Conservation (phyloP, 2,329 filamentous ascomycete species). For the Colletotrichum karsti region DNA sequence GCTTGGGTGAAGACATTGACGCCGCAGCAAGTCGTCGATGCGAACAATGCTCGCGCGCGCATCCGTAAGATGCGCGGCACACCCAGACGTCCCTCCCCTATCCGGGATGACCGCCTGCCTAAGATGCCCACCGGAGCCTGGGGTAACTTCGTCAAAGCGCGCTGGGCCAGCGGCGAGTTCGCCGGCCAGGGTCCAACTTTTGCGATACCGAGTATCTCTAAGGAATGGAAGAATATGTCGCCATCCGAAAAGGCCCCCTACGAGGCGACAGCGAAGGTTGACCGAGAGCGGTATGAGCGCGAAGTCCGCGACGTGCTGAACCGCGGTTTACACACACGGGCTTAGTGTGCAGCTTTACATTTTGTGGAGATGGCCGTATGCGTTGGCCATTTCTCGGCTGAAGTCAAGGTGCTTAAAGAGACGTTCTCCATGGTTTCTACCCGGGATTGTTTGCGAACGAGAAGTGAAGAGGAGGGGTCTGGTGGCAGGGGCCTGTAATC, state of each 20-base stretch:
- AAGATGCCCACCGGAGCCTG: slow-evolving; percentile 45
- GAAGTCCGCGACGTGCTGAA: slow-evolving; percentile 34
- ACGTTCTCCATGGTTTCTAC: no score
- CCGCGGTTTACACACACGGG: no score
- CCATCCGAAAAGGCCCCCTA: slow-evolving; percentile 51
- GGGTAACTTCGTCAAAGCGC: slow-evolving; percentile 46
- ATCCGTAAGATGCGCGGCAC: slow-evolving; percentile 44
- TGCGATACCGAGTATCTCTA: slow-evolving; percentile 35
- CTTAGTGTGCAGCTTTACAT: no score
- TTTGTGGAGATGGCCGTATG: no score
- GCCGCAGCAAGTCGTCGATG: slow-evolving; percentile 47
- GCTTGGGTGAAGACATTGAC: slow-evolving; percentile 58
- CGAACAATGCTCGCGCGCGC: slow-evolving; percentile 55
- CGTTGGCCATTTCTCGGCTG: no score
- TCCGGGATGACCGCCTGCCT: slow-evolving; percentile 59
- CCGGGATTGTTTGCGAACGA: no score
- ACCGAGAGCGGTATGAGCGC: slow-evolving; percentile 41
- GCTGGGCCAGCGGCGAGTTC: slow-evolving; percentile 41
- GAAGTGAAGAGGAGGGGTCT: no score
- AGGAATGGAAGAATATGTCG: slow-evolving; percentile 54
- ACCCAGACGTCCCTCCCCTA: slow-evolving; percentile 28
- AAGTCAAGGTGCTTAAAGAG: no score
- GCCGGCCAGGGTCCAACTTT: slow-evolving; percentile 12
- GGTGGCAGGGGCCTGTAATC: no score
- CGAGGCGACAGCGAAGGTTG: slow-evolving; percentile 39